These are phyloP conservation scores for Theobroma cacao DNA, from an alignment of 345 rosid species.

Conservation along the genomic window DNA sequence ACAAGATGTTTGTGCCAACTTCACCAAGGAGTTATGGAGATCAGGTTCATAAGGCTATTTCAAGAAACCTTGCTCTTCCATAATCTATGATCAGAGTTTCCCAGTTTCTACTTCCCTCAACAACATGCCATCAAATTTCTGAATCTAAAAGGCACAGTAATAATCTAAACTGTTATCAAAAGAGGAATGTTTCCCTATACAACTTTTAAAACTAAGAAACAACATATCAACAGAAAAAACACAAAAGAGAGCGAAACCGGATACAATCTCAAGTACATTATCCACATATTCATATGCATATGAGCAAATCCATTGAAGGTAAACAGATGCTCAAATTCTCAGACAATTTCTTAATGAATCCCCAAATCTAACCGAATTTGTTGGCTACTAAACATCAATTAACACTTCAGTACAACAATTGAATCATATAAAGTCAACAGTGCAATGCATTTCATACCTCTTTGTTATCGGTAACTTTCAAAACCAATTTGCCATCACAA, in stretches of 20 bases:
- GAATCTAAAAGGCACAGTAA: background rate
- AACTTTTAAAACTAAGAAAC: background rate
- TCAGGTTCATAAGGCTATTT: background rate
- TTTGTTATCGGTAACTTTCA: conserved; percentile 96
- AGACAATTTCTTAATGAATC: background rate
- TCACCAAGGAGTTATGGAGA: background rate
- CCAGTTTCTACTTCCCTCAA: background rate
- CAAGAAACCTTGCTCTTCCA: background rate
- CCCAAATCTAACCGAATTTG: conserved; percentile 4
- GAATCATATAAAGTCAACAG: background rate
- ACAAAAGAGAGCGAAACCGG: background rate
- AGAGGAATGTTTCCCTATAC: background rate
- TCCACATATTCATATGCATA: background rate
- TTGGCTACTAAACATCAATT: background rate
- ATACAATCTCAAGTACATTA: background rate
- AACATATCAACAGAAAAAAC: background rate
- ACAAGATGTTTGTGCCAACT: background rate
- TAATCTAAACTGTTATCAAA: background rate
- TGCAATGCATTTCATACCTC: conserved; percentile 45
- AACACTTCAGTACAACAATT: background rate
- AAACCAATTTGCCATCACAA: conserved; percentile 92
- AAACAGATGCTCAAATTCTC: background rate
- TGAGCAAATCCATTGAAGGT: background rate
- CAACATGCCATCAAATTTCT: background rate
- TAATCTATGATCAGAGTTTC: background rate